These are phyloP conservation scores for Niebla homalea DNA, from an alignment of 495 filamentous ascomycete genomes.

Conservation along the genomic window DNA sequence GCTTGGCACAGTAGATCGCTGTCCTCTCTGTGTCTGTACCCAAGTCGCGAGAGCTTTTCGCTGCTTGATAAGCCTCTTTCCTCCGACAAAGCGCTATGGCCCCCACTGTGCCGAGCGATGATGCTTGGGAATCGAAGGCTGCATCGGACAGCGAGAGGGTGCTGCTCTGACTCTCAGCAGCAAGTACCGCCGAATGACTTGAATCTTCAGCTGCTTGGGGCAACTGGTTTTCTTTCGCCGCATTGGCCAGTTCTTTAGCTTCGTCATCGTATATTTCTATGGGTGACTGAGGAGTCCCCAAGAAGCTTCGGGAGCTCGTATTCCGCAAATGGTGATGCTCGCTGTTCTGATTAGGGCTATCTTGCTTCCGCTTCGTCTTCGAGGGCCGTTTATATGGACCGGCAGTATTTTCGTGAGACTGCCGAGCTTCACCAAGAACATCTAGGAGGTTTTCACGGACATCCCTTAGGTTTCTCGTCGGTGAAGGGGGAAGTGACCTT, in stretches of 20 bases:
- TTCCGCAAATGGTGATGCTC: no score
- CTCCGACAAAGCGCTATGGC: conserved; percentile 3
- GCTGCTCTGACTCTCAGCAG: not conserved
- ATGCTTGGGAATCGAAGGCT: conserved; percentile 15
- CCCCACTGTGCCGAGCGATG: not conserved
- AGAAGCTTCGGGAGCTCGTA: not conserved
- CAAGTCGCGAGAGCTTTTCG: conserved; percentile 10
- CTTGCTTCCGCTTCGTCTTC: no score
- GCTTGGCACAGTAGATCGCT: no score
- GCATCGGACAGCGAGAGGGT: conserved; percentile 12
- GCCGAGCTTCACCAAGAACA: no score
- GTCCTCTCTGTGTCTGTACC: no score
- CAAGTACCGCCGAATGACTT: no score
- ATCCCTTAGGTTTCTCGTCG: no score
- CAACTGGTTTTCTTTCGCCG: not conserved
- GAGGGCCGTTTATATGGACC: no score
- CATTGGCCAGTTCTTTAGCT: not conserved
- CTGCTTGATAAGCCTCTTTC: conserved; percentile 28
- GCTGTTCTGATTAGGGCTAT: no score
- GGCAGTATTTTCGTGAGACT: no score
- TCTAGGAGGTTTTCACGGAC: no score
- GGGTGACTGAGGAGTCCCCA: not conserved
- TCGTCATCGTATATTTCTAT: conserved; percentile 5
- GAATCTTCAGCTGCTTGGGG: not conserved
- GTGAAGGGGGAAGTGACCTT: no score